These are phyloP conservation scores for Cotoneaster glaucophyllus DNA, from an alignment of 306 rosid species.

Conservation along the genomic window DNA sequence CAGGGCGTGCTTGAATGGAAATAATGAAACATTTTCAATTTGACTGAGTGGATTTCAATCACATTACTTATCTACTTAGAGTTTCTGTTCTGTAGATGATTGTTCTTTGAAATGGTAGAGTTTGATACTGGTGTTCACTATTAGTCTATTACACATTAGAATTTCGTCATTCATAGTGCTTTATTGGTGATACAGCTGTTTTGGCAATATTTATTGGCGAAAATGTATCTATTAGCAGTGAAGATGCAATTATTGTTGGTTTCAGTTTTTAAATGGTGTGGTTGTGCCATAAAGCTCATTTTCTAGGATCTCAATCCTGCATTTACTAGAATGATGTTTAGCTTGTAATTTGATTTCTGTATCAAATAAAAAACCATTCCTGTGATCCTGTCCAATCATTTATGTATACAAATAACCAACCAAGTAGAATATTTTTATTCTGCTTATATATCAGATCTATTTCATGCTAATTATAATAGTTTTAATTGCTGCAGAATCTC, in stretches of 20 bases:
- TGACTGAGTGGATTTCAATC: background rate
- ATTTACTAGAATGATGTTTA: background rate
- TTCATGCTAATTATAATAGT: constrained; percentile 4
- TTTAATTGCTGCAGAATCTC: constrained; percentile 57
- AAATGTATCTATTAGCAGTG: background rate
- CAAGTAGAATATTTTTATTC: background rate
- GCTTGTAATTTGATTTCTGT: background rate
- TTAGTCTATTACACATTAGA: background rate
- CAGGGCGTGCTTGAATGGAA: background rate
- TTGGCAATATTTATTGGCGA: background rate
- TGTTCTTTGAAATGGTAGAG: background rate
- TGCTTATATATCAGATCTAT: background rate
- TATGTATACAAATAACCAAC: background rate
- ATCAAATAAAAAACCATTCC: background rate
- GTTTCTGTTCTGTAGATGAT: background rate
- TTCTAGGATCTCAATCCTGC: too few relatives aligned
- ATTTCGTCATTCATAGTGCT: background rate
- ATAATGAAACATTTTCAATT: background rate
- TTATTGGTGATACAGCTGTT: background rate
- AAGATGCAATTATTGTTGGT: background rate
- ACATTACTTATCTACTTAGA: background rate
- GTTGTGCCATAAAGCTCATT: background rate
- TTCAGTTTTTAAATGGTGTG: background rate
- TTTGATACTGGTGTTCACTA: background rate
- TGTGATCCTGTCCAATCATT: background rate